A percentile compares a stretch with the other conserved stretches of the same genome.
phyloP scores from a whole-genome alignment of 306 rosid genomes.

The Castanea crenata region DNA sequence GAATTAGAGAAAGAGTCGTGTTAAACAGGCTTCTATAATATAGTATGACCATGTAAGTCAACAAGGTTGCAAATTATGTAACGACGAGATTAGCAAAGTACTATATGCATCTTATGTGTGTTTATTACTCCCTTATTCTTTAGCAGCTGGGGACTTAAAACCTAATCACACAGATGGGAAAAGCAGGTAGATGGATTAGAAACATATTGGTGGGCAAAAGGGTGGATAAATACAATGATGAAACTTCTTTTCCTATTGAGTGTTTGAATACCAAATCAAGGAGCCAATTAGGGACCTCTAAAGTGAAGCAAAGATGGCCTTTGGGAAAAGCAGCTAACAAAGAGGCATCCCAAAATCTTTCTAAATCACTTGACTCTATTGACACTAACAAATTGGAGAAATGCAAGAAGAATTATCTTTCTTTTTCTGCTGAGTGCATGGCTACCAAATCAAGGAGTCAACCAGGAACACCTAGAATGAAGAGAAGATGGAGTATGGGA shows the following conservation, averaged over 20 bases:
- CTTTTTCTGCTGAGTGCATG: conserved; percentile 18
- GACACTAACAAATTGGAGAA: conserved; percentile 37
- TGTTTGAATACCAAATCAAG: conserved; percentile 10
- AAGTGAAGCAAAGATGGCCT: conserved; percentile 69
- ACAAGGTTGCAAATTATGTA: conserved; percentile 14
- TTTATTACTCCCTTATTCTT: background rate
- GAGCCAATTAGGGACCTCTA: conserved; percentile 30
- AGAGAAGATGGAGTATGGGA: conserved; percentile 76
- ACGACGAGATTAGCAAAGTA: background rate
- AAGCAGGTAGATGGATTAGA: conserved; percentile 77
- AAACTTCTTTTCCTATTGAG: conserved; percentile 12
- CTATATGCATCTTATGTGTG: background rate
- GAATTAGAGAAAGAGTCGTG: conserved; percentile 6
- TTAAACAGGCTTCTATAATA: background rate
- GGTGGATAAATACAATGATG: conserved; percentile 42
- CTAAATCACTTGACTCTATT: conserved; percentile 50
- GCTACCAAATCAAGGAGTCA: conserved; percentile 12
- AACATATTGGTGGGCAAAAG: conserved; percentile 63
- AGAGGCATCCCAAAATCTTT: conserved; percentile 32
- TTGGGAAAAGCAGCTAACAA: conserved; percentile 48
- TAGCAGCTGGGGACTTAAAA: background rate
- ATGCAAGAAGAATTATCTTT: conserved; percentile 31
- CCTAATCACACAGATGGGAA: conserved; percentile 49
- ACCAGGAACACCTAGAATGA: conserved; percentile 39
- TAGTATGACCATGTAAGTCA: conserved; percentile 1